Evolutionary conservation across 2,329 filamentous ascomycete species (phyloP), one percentile per base, ranked within the genome.

Genomic region (Diplodia corticola): DNA sequence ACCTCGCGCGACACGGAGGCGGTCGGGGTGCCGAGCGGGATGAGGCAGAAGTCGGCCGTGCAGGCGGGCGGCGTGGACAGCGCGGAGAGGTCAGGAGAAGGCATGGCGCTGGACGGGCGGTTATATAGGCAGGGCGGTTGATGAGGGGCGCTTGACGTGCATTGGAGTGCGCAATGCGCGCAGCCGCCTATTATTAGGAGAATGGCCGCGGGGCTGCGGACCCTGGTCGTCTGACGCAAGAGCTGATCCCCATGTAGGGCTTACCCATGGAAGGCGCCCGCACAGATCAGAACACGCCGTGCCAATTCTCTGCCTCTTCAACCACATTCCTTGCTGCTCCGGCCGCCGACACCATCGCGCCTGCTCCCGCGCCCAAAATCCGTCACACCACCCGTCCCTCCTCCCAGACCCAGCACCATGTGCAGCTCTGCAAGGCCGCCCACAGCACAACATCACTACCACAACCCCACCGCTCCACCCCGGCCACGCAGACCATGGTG

Each of bases 41-140:
- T 90, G 70, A 97, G 83, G 78, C 93, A 97, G 77, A 97, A 97
- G 80, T 97, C 93, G 67, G 90, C 93, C 64, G 90, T 92, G 79
- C 92, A 96, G 66, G 88, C 81, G 65, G 86, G 81, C 4, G 93
- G 93, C 0, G 92, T 94, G 30, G 64, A 48, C 37, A 76, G 69
- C 6, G 69, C 69, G 6, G 69, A 69, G 26, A 73, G 63, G 51
- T 73, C 69, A 35, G 54, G 24, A 13, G 46, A 30, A 15, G 67
- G 26, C 50, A 57, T 57, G 63, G 60, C 48, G 51, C 5, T 44
- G 40, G 40, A n/a, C 17, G 17, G 37, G 37, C 37, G 20, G 37
- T 15, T 61, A 33, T 61, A 61, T 61, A 61, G 22, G 57, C 40
- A 49, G 57, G 26, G 54, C 54, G 54, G 57, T 15, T 26, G 22